Base-by-base conservation (phyloP, 2,329 filamentous ascomycete species). In the Bertia moriformis region DNA sequence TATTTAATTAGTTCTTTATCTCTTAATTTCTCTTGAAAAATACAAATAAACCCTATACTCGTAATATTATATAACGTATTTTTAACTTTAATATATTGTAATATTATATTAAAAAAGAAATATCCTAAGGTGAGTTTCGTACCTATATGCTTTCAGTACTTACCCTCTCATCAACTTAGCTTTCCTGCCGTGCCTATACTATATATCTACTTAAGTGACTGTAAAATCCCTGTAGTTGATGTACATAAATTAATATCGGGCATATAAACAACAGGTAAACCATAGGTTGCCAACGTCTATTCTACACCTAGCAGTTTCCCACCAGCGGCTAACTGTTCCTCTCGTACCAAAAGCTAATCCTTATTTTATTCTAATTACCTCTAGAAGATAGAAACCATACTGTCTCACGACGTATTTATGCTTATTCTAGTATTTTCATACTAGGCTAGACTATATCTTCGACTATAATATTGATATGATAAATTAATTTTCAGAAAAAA, bases 31-130 rank as follows among this genome's bases (percentile, higher is more conserved):
- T n/a, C n/a, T n/a, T n/a, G n/a, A n/a, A n/a, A 51, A 42, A 39
- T 47, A 45, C 51, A 46, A 48, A 48, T 48, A 46, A 43, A 41
- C 47, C 48, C 51, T 47, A 51, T 47, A 45, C 46, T 49, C 15
- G 15, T 35, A 35, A 10, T 35, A 35, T 35, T 35, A 35, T 35
- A 10, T 35, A 10, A 35, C 32, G 32, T 10, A 35, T 12, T 12
- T 43, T 39, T 46, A 45, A 48, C 45, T 46, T 49, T 33, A 45
- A 42, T 53, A 48, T 44, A 51, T 45, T 50, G 47, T 44, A 41
- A 46, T 46, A 51, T 51, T 47, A 46, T 50, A 48, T 53, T 45
- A 35, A 35, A 35, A 47, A 42, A 45, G 46, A 32, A 35, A 50
- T 39, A 44, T 40, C 41, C 46, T 48, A 39, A 41, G 43, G 15